Base-by-base conservation (phyloP, 225 moss, liverwort and hornwort species). In the Lunularia cruciata region DNA sequence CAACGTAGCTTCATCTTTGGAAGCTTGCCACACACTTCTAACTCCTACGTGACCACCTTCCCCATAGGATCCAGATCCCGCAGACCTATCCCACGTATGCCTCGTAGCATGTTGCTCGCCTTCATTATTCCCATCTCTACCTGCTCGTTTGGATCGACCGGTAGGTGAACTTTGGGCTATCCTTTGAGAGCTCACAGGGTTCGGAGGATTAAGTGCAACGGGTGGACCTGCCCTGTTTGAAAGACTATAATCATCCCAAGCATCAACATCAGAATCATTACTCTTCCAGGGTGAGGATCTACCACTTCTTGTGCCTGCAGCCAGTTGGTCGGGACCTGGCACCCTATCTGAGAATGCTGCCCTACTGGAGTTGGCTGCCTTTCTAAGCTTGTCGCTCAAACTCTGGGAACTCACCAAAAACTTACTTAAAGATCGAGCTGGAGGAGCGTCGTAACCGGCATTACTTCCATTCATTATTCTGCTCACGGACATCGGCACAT, bases 11-110 rank as follows among this genome's bases (percentile, higher is more conserved):
- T 93, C 92, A 20, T 87, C 90, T 70, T 85, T 83, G 16, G 96
- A 89, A 16, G 89, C 87, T 63, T 84, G 87, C 92, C 92, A 92
- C 42, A 90, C 86, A 54, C 85, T 84, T 60, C 85, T 83, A 18
- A 85, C 80, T 6, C 40, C 40, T 1, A 78, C 83, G 38, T 78
- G 84, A 54, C 78, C 84, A 54, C 78, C 84, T 69, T 92, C 98
- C n/a, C 92, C 93, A 76, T 91, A 89, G 23, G 76, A 72, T 57
- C 46, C 64, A 47, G 66, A 68, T 39, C 63, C 78, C 15, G 62
- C 51, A 48, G 71, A 45, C 67, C 75, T 83, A 32, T 88, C 84
- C 83, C 83, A 80, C 32, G 66, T 75, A 58, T 79, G 82, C 71
- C 79, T 72, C 3, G 51, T 79, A 34, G 77, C 77, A 77, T 80